A percentile compares a stretch with the other conserved stretches of the same genome.
Conservation (phyloP, 129 eudicot genomes). For the Escallonia herrerae region DNA sequence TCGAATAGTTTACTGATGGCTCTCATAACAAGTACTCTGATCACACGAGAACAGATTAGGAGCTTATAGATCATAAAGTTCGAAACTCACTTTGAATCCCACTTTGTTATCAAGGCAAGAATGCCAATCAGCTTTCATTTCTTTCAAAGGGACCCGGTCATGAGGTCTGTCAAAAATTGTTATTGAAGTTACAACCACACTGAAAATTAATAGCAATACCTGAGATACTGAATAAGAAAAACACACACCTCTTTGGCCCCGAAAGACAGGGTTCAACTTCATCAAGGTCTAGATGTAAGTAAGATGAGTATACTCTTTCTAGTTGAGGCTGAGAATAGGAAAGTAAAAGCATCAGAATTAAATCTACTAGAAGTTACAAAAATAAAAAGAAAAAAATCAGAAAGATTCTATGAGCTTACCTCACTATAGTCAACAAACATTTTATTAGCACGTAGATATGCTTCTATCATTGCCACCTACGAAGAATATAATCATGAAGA, state of each 20-base stretch:
- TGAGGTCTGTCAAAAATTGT: constrained; percentile 63
- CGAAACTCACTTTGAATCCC: constrained; percentile 73
- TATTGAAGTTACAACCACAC: constrained; percentile 3
- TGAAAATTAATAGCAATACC: not conserved
- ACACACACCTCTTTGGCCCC: constrained; percentile 86
- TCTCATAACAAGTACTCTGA: too few species aligned
- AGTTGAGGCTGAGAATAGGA: constrained; percentile 67
- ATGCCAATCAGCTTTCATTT: constrained; percentile 96
- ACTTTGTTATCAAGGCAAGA: constrained; percentile 84
- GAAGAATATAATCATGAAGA: constrained; percentile 12
- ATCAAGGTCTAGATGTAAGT: constrained; percentile 58
- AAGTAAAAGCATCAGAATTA: not conserved
- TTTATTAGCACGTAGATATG: constrained; percentile 92
- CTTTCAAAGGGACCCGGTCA: constrained; percentile 85
- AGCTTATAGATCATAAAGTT: not conserved
- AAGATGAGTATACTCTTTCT: constrained; percentile 84
- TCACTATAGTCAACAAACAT: constrained; percentile 94
- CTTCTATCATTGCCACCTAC: constrained; percentile 93
- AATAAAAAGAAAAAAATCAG: not conserved
- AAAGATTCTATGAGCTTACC: constrained; percentile 30
- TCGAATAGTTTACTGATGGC: too few species aligned
- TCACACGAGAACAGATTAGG: not conserved
- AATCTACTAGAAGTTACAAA: too few species aligned
- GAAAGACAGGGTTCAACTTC: constrained; percentile 97
- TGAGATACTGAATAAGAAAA: not conserved